These are phyloP conservation scores for Colletotrichum sp. DNA, from an alignment of 2,329 filamentous ascomycete genomes.

Conservation along the genomic window DNA sequence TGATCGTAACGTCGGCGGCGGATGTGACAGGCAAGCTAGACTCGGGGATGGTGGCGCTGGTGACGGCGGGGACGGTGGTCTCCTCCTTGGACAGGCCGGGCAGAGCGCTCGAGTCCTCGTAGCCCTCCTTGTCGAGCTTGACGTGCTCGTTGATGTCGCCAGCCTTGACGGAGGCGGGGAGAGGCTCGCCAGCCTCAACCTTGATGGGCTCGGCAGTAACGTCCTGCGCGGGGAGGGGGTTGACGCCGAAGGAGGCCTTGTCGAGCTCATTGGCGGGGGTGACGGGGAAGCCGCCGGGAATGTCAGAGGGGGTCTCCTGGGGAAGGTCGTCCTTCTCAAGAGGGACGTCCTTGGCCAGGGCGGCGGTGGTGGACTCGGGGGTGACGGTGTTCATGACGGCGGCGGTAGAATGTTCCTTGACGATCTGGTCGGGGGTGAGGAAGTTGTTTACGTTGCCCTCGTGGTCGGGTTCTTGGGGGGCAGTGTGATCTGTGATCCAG, in stretches of 20 bases:
- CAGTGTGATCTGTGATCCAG: constrained; percentile 84
- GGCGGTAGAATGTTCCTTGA: constrained; percentile 47
- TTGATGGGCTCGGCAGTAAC: constrained; percentile 80
- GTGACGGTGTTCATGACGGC: constrained; percentile 70
- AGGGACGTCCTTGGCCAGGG: constrained; percentile 62
- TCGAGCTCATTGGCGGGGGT: constrained; percentile 65
- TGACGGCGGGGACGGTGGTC: constrained; percentile 54
- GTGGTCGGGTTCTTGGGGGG: constrained; percentile 82
- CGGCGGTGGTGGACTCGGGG: constrained; percentile 74
- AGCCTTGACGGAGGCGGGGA: constrained; percentile 72
- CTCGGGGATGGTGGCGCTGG: constrained; percentile 77
- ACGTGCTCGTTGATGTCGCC: constrained; percentile 76
- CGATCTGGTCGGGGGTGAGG: constrained; percentile 75
- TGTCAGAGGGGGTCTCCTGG: constrained; percentile 35
- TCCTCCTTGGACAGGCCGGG: constrained; percentile 50
- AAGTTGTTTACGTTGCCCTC: constrained; percentile 94
- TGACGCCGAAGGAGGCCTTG: constrained; percentile 58
- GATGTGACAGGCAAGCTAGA: constrained; percentile 74
- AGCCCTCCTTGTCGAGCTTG: constrained; percentile 82
- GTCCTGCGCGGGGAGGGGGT: constrained; percentile 66
- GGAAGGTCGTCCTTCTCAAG: constrained; percentile 22
- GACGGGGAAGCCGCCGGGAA: constrained; percentile 61
- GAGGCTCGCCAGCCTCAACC: constrained; percentile 79
- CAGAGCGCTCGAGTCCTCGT: constrained; percentile 77
- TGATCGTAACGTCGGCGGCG: constrained; percentile 51